A percentile compares a stretch with the other conserved stretches of the same genome.
Evolutionary conservation across 495 filamentous ascomycete genomes (phyloP).

Genomic region (Penicillium antarcticum): DNA sequence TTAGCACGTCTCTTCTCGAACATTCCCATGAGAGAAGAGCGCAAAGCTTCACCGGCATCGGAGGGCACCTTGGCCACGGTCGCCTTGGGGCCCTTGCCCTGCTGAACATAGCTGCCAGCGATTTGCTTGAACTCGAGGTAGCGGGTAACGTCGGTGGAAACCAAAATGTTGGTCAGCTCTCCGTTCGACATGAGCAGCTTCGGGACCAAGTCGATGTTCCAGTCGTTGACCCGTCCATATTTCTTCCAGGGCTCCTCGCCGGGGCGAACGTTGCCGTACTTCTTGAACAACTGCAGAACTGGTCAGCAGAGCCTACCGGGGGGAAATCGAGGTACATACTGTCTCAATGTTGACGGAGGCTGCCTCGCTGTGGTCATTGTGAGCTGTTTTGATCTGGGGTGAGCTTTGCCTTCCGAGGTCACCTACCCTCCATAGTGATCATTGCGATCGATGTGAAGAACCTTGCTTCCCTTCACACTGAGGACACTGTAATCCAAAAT

Average conservation of each 20-base stretch:
- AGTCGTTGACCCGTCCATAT: slow-evolving; percentile 94
- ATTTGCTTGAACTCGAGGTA: slow-evolving; percentile 99
- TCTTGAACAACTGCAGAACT: slow-evolving; percentile 77
- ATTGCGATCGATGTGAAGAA: slow-evolving; percentile 97
- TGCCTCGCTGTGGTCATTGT: slow-evolving; percentile 63
- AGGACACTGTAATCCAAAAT: slow-evolving; percentile 62
- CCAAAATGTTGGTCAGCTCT: slow-evolving; percentile 95
- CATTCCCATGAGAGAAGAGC: slow-evolving; percentile 91
- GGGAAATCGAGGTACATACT: slow-evolving; percentile 46
- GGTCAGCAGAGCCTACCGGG: slow-evolving; percentile 9
- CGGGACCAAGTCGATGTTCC: slow-evolving; percentile 98
- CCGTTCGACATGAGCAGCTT: slow-evolving; percentile 99
- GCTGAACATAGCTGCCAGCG: slow-evolving; percentile 95
- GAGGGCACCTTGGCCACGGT: slow-evolving; percentile 96
- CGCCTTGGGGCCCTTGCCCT: slow-evolving; percentile 71
- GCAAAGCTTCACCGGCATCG: slow-evolving; percentile 84
- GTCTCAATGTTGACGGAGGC: slow-evolving; percentile 92
- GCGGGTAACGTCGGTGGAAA: slow-evolving; percentile 92
- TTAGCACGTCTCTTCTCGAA: slow-evolving; percentile 98
- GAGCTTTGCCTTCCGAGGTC: slow-evolving; percentile 10
- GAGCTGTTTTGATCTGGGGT: slow-evolving; percentile 13
- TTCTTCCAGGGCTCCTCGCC: slow-evolving; percentile 97
- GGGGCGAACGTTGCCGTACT: slow-evolving; percentile 75
- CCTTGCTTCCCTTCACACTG: slow-evolving; percentile 98
- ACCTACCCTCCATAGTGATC: slow-evolving; percentile 97